phyloP scores from a whole-genome alignment of 352 stramenopile genomes.

The Thraustotheca clavata region DNA sequence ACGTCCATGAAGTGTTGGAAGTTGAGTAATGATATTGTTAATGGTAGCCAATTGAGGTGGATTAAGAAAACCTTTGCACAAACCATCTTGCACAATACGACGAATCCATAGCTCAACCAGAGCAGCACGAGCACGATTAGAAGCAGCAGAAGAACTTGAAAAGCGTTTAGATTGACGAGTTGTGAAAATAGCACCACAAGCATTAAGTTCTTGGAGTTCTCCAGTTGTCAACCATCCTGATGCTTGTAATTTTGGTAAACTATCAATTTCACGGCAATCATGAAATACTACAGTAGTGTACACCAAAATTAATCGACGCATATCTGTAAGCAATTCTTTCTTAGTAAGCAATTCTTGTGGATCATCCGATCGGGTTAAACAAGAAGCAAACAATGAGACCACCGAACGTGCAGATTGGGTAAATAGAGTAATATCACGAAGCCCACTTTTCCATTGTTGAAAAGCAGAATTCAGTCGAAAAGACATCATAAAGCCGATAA shows the following conservation, averaged over 20 bases:
- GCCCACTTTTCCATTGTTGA: constrained; percentile 39
- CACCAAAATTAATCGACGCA: constrained; percentile 49
- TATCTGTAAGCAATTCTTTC: constrained; percentile 42
- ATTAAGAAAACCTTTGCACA: constrained; percentile 34
- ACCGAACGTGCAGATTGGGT: constrained; percentile 33
- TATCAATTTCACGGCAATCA: constrained; percentile 39
- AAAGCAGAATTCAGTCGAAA: constrained; percentile 34
- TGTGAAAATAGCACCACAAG: background rate
- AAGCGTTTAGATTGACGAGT: constrained; percentile 18
- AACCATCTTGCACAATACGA: constrained; percentile 32
- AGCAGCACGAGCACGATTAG: constrained; percentile 40
- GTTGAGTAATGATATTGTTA: constrained; percentile 34
- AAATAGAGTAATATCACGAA: constrained; percentile 34
- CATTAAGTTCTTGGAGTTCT: constrained; percentile 38
- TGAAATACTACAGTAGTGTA: constrained; percentile 51
- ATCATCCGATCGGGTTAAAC: constrained; percentile 31
- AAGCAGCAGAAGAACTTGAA: constrained; percentile 36
- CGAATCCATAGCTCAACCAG: constrained; percentile 55
- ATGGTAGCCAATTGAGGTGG: constrained; percentile 41
- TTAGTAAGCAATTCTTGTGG: constrained; percentile 33
- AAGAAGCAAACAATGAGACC: constrained; percentile 35
- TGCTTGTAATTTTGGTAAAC: background rate
- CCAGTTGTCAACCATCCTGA: constrained; percentile 16
- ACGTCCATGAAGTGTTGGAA: constrained; percentile 43
- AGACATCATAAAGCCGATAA: constrained; percentile 36